Evolutionary conservation across 352 stramenopile genomes (phyloP), one percentile per base, ranked within the genome.

Genomic region (Phytophthora pseudosyringae): DNA sequence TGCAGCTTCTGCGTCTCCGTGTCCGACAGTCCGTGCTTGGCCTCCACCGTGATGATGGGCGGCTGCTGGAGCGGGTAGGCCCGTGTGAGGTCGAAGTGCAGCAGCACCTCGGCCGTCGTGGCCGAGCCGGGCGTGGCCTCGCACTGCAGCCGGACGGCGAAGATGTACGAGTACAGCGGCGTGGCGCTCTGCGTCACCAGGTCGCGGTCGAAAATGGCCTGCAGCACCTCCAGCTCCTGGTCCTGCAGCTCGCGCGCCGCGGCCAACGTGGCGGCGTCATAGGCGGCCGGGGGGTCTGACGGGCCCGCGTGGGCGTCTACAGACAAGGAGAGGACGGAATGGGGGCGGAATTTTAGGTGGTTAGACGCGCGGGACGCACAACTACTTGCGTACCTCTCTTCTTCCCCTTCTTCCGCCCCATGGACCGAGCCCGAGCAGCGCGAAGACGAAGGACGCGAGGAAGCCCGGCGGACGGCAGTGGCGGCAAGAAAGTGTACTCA

Each of bases 111-210:
- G n/a, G 80, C 84, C 10, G 73, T 84, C 33, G 74, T 78, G 32
- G 41, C 58, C 5, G 69, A 68, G n/a, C 67, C 76, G 1, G 64
- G 67, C 10, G 55, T 69, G 45, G 64, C 64, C 51, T 94, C 84
- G 53, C 79, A 91, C 21, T 66, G 59, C 58, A 96, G 50, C n/a
- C 74, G 75, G 44, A 96, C 91, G 45, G 83, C 79, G 60, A 96
- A 96, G 54, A 94, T 91, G 73, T 93, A 75, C 46, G 75, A 82
- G 65, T 93, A 94, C 52, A 94, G 60, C n/a, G 80, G 84, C 54
- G 85, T 94, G 15, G 86, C 78, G 51, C 83, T 88, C 50, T 95
- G 81, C 26, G 83, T 63, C 11, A 76, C 69, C 8, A 93, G 67
- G 41, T 96, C 88, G 7, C 61, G 71, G 73, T 91, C 88, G 43